Evolutionary conservation across 208 protist genomes (phyloP), one percentile per base, ranked within the genome.

Genomic region (Phytomonas sp.): DNA sequence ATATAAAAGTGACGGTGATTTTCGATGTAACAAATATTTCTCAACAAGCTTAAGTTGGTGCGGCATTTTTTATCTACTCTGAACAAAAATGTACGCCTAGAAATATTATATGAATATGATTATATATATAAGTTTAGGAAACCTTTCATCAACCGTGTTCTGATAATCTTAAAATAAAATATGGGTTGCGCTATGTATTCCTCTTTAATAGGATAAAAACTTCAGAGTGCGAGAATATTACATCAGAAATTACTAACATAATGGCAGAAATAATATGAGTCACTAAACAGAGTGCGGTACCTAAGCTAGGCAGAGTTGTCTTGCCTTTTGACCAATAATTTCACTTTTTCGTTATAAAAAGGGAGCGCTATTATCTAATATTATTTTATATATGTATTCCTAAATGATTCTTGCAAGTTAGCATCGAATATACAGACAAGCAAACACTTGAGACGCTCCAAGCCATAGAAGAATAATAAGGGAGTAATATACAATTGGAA

Each of bases 401-500:
- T 49, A 23, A 19, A 4, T 49, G 40, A 4, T 49, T 49, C 6
- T 16, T 49, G 10, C 40, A 49, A 16, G 10, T 19, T 49, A 49
- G 40, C 40, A 10, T 49, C 40, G 12, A 12, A 49, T 2, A 49
- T 12, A 49, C 12, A 49, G 14, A 19, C 40, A 49, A 49, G 40
- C 40, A 49, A 49, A 49, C 10, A 49, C 40, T 49, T 49, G 40
- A 8, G 75, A 33, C 5, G 83, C 79, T 19, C 83, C 86, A 26
- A 75, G 31, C 33, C 81, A 77, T 26, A 93, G 77, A 60, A 94
- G 73, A 6, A 52, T 60, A 73, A 89, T 81, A 42, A 93, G 68
- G 0, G 66, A 60, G 30, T 36, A 56, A 67, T 94, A 91, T 23
- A 93, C 86, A 31, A 85, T 71, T 5, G 82, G 79, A 14, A 92